These are phyloP conservation scores for Aegilops umbellulata DNA, from an alignment of 176 grass and related monocot genomes.

Conservation along the genomic window DNA sequence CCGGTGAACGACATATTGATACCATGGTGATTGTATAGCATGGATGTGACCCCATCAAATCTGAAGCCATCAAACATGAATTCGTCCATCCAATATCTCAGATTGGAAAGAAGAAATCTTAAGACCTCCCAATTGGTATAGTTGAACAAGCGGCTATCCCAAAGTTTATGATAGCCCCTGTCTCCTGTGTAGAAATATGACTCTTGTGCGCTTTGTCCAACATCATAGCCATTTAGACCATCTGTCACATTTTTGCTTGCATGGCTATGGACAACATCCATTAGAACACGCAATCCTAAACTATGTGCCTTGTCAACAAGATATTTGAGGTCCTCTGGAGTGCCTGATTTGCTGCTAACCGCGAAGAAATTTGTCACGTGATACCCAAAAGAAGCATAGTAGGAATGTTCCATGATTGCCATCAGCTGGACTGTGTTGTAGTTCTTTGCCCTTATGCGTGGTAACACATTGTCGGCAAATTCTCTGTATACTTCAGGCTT, in stretches of 20 bases:
- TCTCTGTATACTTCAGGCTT: conserved; percentile 65
- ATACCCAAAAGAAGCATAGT: conserved; percentile 96
- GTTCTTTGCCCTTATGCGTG: conserved; percentile 75
- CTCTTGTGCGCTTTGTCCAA: conserved; percentile 65
- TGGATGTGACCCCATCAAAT: conserved; percentile 88
- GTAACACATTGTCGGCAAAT: conserved; percentile 84
- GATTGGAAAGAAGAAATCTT: conserved; percentile 85
- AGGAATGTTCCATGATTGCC: conserved; percentile 93
- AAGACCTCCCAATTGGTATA: conserved; percentile 94
- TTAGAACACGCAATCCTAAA: conserved; percentile 75
- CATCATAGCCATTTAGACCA: conserved; percentile 93
- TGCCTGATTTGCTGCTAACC: conserved; percentile 78
- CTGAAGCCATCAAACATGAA: conserved; percentile 90
- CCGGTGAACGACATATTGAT: conserved; percentile 68
- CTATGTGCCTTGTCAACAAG: conserved; percentile 88
- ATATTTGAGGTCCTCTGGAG: conserved; percentile 92
- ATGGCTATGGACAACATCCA: conserved; percentile 92
- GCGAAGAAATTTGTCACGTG: conserved; percentile 97
- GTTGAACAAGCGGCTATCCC: conserved; percentile 85
- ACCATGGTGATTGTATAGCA: conserved; percentile 95
- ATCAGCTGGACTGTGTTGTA: conserved; percentile 91
- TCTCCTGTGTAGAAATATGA: conserved; percentile 84
- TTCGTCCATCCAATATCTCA: conserved; percentile 93
- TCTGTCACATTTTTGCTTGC: conserved; percentile 76
- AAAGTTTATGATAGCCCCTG: conserved; percentile 77